Evolutionary conservation across 2,329 filamentous ascomycete species (phyloP), one percentile per base, ranked within the genome.

Genomic region (Penicillium sp.): DNA sequence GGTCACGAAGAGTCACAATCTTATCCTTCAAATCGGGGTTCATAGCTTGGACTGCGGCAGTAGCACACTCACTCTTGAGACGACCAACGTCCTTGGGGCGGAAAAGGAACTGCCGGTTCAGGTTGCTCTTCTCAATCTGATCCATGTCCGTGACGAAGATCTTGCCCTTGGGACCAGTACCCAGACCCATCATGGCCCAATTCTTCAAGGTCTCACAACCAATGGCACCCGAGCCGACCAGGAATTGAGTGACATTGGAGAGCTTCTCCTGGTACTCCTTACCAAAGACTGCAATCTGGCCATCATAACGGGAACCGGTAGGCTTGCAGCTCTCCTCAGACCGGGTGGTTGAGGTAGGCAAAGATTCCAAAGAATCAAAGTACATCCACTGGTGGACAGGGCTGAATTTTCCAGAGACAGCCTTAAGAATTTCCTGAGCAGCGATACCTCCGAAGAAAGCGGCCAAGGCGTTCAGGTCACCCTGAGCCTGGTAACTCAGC

Each of bases 151-250:
- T 98, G 54, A 99, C 91, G 61, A 83, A 92, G 72, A 99, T 96
- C 78, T 91, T 90, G 72, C 95, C 95, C 53, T 93, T 86, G 3
- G 92, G 91, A 4, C 95, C 95, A 50, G 91, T 91, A 49, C 90
- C 94, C 33, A 99, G 84, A 68, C 95, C 95, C 77, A 98, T 96
- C 93, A 99, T 96, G 38, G 96, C 94, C 93, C 95, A 99, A 79
- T 98, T 98, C 87, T 99, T 99, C 69, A 99, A 83, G 91, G 98
- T 99, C 76, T 99, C 95, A 74, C 95, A 99, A 50, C 95, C 95
- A 76, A 99, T 99, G 66, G 96, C 95, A 72, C 95, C 95, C 51
- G 95, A 92, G 69, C 95, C 95, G 61, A 99, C 95, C 59, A 99
- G 84, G 83, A 99, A 99, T 72, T 98, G 88, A 73, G 89, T 95